A percentile compares a stretch with the other conserved stretches of the same genome.
phyloP scores from a whole-genome alignment of 2,329 filamentous ascomycete species.

The Aureobasidium musti region DNA sequence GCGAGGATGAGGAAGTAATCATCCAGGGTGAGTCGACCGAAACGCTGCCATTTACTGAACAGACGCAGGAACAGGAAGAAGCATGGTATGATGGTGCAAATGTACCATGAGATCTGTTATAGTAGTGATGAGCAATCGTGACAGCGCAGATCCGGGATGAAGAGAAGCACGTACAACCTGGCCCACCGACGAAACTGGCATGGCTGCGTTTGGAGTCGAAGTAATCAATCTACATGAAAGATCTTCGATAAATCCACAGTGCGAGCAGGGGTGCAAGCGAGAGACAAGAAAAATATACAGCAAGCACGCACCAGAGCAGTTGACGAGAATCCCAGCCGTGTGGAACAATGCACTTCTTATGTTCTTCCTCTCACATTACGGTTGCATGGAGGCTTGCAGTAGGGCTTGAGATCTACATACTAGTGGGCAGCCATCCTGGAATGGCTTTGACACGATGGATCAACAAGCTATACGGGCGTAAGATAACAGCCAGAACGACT shows the following conservation, averaged over 20 bases:
- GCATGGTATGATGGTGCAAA: conserved; percentile 25
- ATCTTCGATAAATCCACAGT: not conserved
- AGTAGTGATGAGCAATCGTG: not conserved
- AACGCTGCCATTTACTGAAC: conserved; percentile 21
- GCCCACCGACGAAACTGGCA: conserved; percentile 25
- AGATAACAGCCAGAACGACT: not conserved
- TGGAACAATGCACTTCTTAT: conserved; percentile 24
- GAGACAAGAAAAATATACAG: not conserved
- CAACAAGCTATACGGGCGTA: not conserved
- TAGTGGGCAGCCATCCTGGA: not conserved
- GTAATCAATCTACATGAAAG: conserved; percentile 23
- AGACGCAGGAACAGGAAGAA: conserved; percentile 21
- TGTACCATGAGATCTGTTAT: conserved; percentile 29
- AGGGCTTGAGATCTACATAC: conserved; percentile 12
- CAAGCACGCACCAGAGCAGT: not conserved
- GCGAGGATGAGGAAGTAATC: conserved; percentile 25
- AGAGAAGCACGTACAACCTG: conserved; percentile 10
- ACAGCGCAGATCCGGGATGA: not conserved
- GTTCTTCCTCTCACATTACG: conserved; percentile 1
- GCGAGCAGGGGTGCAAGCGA: no score
- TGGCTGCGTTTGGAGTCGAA: not conserved
- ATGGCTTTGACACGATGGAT: conserved; percentile 15
- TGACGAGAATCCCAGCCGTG: not conserved
- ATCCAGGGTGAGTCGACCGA: conserved; percentile 22
- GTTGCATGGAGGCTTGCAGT: conserved; percentile 19